Percentiles rank a stretch among this genome's conserved stretches.
phyloP scores from a whole-genome alignment of 1,284 basidiomycete species.

The Tilletia walkeri region DNA sequence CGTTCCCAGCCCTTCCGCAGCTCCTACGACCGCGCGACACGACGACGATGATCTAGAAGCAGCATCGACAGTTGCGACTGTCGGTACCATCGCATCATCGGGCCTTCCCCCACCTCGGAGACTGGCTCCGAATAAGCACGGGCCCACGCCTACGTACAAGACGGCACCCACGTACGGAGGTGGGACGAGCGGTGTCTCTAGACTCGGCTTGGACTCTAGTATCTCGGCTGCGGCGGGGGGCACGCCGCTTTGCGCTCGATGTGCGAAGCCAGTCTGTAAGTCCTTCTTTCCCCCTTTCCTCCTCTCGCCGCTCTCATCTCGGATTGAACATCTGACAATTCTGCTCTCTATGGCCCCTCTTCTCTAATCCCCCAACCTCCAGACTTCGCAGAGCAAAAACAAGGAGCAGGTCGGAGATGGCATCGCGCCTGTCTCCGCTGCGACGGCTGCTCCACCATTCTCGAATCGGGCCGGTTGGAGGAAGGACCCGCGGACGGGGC shows the following conservation, averaged over 20 bases:
- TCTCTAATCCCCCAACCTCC: neutral
- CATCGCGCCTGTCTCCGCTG: slow-evolving; percentile 51
- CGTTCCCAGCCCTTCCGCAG: slow-evolving; percentile 15
- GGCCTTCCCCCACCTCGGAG: slow-evolving; percentile 1
- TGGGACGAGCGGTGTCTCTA: slow-evolving; percentile 32
- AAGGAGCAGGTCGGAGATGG: slow-evolving; percentile 49
- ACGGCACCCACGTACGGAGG: neutral
- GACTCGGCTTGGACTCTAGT: slow-evolving; percentile 35
- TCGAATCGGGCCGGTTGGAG: slow-evolving; percentile 47
- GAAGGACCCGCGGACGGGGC: slow-evolving; percentile 40
- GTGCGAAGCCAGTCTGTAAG: slow-evolving; percentile 44
- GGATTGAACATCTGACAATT: too few species aligned
- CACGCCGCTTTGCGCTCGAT: slow-evolving; percentile 51
- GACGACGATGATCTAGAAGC: slow-evolving; percentile 27
- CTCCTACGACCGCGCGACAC: slow-evolving; percentile 16
- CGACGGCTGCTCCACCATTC: slow-evolving; percentile 47
- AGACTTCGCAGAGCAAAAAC: slow-evolving; percentile 54
- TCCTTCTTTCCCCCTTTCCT: slow-evolving; percentile 4
- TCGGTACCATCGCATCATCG: neutral
- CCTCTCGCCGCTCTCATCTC: too few species aligned
- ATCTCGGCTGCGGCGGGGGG: slow-evolving; percentile 28
- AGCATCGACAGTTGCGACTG: slow-evolving; percentile 24
- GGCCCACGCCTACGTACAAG: neutral
- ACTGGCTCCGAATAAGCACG: neutral
- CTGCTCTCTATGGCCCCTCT: too few species aligned